Evolutionary conservation across 2,329 filamentous ascomycete genomes (phyloP), one percentile per base, ranked within the genome.

Genomic region (Exophiala sideris): DNA sequence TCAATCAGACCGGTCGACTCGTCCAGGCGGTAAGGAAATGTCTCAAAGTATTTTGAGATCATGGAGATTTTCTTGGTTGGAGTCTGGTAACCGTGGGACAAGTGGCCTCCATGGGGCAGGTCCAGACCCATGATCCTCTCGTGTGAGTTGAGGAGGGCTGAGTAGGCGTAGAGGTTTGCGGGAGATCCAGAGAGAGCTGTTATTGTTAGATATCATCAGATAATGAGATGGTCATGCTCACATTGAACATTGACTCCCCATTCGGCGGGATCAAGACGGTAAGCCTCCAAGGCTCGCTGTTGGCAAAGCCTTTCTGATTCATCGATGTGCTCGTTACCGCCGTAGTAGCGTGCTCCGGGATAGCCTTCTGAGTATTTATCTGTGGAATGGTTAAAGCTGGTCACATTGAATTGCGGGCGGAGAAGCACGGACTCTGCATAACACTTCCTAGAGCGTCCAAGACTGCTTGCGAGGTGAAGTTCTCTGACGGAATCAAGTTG

Each of bases 171-270:
- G 65, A 99, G 79, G 77, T 99, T 99, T 78, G 94, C 94, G 65
- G 94, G 94, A 74, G 86, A 91, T 67, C 94, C 94, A 69, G 85
- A 89, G 70, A 96, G 78, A 74, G 63, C 60, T 59, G 49, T 41
- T n/a, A 10, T 36, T 16, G 36, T 60, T 50, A 60, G 55, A 21
- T 34, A 16, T 11, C 3, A 50, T 21, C 11, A 11, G 12, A 39
- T 18, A 7, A 29, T 2, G 24, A 33, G 3, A 21, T 12, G 14
- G 24, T 11, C 14, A 24, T 14, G 36, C 59, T 44, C 24, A 62
- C 88, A 91, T 80, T 99, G 94, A 57, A 99, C 94, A 71, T 99
- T 99, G 77, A 99, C 94, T 72, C 94, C 94, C 94, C 94, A 99
- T 79, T 95, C 91, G 64, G 85, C 83, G 14, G 86, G 71, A 76